Evolutionary conservation across 495 filamentous ascomycete genomes (phyloP), one percentile per base, ranked within the genome.

Genomic region (Trichoderma gamsii): DNA sequence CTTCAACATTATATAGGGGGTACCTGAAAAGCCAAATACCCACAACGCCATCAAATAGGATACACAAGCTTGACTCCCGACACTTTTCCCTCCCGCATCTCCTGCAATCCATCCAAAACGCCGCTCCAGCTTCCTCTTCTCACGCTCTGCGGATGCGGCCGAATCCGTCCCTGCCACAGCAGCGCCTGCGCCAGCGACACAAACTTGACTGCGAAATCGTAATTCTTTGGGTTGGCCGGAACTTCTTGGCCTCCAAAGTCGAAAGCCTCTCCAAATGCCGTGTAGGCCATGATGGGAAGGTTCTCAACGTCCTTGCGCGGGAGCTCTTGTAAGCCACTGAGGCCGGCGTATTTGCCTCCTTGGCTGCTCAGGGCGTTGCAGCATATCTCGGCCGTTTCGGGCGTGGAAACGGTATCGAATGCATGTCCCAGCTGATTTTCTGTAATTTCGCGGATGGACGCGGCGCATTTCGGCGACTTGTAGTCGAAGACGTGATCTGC

Each of bases 401-500:
- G 68, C 18, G 78, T 77, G 8, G 76, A 68, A 66, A 84, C 78
- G 23, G 73, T 75, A 70, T 85, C 83, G 1, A 84, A 71, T 0
- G 72, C 79, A 64, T 78, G 77, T 11, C 71, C 65, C 12, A 85
- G 76, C 2, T 56, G 38, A 46, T 76, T 73, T 12, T 68, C 66
- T 5, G 80, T 82, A 12, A 76, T 71, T 7, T 66, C 29, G 3
- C 75, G 69, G 65, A 86, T 86, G 29, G 84, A 76, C 3, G 77
- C 70, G 0, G 78, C 79, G 68, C 77, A 79, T 1, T 76, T 74
- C 1, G 80, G 73, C 0, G 73, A 73, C 4, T 76, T 73, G 73
- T 89, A 89, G 75, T 90, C 84, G 69, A 85, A 88, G 0, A 82
- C 80, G 12, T 74, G 70, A 44, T 78, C 77, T 0, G 85, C 86